Conservation (phyloP, 192 early-diverging fungal species). For the Mortierella antarctica region DNA sequence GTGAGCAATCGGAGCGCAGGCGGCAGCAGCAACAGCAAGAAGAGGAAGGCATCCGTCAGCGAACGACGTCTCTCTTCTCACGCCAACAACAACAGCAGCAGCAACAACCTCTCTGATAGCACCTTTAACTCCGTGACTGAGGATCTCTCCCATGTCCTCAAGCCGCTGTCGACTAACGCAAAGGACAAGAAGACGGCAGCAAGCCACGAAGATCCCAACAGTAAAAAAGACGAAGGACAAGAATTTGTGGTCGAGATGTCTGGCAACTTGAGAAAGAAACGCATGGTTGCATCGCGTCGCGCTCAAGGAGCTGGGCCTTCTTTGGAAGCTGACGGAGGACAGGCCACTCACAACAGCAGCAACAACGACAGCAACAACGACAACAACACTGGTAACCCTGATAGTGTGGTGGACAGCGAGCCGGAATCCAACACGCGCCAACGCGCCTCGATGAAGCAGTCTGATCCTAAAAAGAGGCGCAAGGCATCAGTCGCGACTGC, state of each 20-base stretch:
- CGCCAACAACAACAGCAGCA: neutral
- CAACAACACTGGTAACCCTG: neutral
- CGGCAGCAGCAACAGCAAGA: conserved; percentile 3
- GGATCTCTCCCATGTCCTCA: no score
- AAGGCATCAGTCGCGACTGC: neutral
- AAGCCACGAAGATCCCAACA: conserved; percentile 9
- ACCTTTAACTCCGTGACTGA: no score
- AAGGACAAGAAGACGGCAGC: conserved; percentile 1
- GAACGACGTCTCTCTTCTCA: neutral
- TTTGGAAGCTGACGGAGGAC: neutral
- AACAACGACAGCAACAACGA: neutral
- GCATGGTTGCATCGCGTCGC: conserved; percentile 5
- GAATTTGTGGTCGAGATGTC: conserved; percentile 2
- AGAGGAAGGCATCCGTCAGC: conserved; percentile 4
- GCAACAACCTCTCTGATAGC: neutral
- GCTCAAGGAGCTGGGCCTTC: neutral
- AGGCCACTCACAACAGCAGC: neutral
- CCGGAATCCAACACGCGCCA: no score
- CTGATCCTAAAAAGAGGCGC: neutral
- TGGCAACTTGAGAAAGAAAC: conserved; percentile 26
- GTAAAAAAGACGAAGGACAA: neutral
- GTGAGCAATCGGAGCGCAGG: no score
- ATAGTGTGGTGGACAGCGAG: no score
- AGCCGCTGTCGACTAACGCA: neutral
- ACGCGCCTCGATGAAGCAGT: no score